Conservation (phyloP, 2,329 filamentous ascomycete genomes). For the Fusarium sp. region DNA sequence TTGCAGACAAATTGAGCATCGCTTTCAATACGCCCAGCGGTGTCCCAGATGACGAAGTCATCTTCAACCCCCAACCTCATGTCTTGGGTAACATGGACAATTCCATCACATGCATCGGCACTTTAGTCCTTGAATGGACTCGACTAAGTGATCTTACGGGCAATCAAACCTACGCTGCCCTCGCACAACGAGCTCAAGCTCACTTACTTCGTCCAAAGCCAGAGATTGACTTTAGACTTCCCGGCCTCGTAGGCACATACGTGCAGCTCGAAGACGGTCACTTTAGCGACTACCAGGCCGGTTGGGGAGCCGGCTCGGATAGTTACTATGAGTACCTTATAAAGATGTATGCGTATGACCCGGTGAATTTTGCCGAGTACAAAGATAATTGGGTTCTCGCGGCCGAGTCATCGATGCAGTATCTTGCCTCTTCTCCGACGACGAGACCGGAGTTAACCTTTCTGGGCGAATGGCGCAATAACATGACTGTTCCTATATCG, state of each 20-base stretch:
- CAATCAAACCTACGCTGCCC: constrained; percentile 26
- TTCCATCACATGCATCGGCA: constrained; percentile 40
- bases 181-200: constrained; percentile 30
- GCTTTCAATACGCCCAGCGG: constrained; percentile 43
- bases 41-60: constrained; percentile 39
- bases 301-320: constrained; percentile 41
- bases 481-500: neutral
- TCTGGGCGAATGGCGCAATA: constrained; percentile 9
- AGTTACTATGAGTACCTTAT: constrained; percentile 45
- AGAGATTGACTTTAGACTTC: constrained; percentile 28
- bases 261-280: constrained; percentile 16
- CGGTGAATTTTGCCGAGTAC: constrained; percentile 20
- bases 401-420: constrained; percentile 6
- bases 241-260: constrained; percentile 31
- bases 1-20: constrained; percentile 37
- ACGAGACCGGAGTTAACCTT: constrained; percentile 10
- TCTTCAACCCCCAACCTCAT: constrained; percentile 26
- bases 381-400: constrained; percentile 9
- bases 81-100: constrained; percentile 34
- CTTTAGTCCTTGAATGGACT: constrained; percentile 42
- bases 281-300: constrained; percentile 40
- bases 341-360: constrained; percentile 45
- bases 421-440: constrained; percentile 14
- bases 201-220: constrained; percentile 36
- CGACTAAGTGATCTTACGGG: constrained; percentile 34